Conservation (phyloP, 75 land plant genomes). For the Pseudotsuga menziesii region DNA sequence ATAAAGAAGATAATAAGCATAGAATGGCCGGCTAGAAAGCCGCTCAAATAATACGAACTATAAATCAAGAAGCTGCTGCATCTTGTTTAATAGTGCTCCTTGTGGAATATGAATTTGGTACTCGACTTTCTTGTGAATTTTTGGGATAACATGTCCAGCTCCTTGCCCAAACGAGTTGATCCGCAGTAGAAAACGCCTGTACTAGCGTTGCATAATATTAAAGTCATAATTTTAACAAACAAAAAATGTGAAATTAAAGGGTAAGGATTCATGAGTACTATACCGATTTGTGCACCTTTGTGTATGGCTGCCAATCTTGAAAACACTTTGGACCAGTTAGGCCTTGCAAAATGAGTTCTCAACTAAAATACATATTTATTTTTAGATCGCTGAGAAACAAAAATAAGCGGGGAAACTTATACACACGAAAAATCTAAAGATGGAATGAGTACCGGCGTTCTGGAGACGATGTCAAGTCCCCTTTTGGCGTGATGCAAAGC, state of each 20-base stretch:
- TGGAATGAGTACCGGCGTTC: conserved; percentile 28
- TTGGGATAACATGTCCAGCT: conserved; percentile 31
- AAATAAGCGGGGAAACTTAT: not conserved
- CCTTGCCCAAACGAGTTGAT: conserved; percentile 24
- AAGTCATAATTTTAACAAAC: too few species aligned
- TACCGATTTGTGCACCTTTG: too few species aligned
- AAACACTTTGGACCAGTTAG: conserved; percentile 46
- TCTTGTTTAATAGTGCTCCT: conserved; percentile 66
- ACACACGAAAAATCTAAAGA: not conserved
- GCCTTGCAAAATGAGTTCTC: conserved; percentile 45
- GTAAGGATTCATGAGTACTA: too few species aligned
- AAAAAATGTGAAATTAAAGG: too few species aligned
- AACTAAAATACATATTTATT: conserved; percentile 25
- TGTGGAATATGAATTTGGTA: conserved; percentile 60
- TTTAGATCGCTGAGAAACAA: not conserved
- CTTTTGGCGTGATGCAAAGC: not conserved
- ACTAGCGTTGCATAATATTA: not conserved
- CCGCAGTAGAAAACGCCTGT: conserved; percentile 71
- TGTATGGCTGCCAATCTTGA: conserved; percentile 15
- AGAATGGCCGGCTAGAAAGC: too few species aligned
- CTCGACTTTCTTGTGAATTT: conserved; percentile 25
- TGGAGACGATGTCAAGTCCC: conserved; percentile 10
- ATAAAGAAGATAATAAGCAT: too few species aligned
- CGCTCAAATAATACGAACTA: too few species aligned
- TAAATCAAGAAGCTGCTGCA: too few species aligned